phyloP scores from a whole-genome alignment of 2,329 filamentous ascomycete species.

The Colletotrichum sp. region DNA sequence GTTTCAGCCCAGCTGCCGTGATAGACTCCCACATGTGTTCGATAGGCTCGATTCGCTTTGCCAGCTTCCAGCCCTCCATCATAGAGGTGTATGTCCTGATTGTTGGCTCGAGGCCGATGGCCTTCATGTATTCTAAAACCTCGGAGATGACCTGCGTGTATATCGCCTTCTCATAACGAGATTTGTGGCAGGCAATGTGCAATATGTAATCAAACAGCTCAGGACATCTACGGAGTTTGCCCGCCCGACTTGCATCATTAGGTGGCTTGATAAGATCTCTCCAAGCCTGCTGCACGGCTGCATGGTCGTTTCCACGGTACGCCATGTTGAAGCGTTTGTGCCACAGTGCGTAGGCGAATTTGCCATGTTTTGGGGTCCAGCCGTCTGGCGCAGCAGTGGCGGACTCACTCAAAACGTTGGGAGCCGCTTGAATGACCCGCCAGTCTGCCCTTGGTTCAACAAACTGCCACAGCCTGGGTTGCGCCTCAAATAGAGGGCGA shows the following conservation, averaged over 20 bases:
- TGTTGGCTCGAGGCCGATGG: constrained; percentile 60
- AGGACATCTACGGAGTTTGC: constrained; percentile 34
- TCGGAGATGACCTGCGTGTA: constrained; percentile 11
- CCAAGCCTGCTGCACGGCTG: constrained; percentile 28
- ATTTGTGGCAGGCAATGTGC: constrained; percentile 40
- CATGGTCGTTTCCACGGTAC: constrained; percentile 5
- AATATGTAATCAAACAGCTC: constrained; percentile 45
- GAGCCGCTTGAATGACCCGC: constrained; percentile 4
- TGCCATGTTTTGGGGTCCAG: background rate
- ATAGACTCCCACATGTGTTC: constrained; percentile 73
- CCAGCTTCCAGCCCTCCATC: constrained; percentile 71
- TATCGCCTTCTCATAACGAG: background rate
- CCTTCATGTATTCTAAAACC: constrained; percentile 47
- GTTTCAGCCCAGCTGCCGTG: constrained; percentile 56
- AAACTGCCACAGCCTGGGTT: constrained; percentile 7
- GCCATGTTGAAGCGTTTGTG: constrained; percentile 9
- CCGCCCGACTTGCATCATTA: constrained; percentile 26
- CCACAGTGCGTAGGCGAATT: constrained; percentile 16
- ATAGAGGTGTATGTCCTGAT: constrained; percentile 74
- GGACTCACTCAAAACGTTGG: background rate
- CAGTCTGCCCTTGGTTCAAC: constrained; percentile 14
- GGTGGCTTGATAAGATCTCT: constrained; percentile 32
- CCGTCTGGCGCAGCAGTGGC: background rate
- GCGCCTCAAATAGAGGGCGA: background rate
- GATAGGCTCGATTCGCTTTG: constrained; percentile 63